Conservation (phyloP, 495 filamentous ascomycete genomes). For the Mytilinidion resinicola region DNA sequence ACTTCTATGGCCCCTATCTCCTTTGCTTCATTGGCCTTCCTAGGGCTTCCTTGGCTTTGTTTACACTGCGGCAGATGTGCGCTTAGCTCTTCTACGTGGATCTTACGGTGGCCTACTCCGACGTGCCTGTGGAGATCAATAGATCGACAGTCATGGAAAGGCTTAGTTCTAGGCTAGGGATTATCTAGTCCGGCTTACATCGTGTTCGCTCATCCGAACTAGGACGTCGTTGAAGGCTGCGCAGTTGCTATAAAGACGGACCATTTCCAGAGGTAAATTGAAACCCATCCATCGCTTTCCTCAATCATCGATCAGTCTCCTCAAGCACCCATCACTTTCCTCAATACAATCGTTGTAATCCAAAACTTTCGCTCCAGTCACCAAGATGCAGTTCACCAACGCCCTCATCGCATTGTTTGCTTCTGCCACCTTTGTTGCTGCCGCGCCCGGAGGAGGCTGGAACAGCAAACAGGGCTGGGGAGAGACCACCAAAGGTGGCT, state of each 20-base stretch:
- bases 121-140: too few species aligned
- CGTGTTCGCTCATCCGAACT: too few species aligned
- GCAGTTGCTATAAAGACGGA: background rate
- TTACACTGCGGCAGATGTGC: too few species aligned
- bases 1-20: too few species aligned
- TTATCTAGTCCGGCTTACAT: too few species aligned
- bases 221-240: too few species aligned
- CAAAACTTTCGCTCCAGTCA: background rate
- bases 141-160: too few species aligned
- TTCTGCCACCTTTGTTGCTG: slow-evolving; percentile 9
- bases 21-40: too few species aligned
- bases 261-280: background rate
- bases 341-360: background rate
- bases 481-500: background rate
- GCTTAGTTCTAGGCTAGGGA: too few species aligned
- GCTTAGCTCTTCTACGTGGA: too few species aligned
- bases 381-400: slow-evolving; percentile 18
- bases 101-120: too few species aligned
- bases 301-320: background rate
- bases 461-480: background rate
- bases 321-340: background rate
- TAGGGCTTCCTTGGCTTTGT: too few species aligned
- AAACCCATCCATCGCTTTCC: background rate
- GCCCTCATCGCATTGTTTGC: slow-evolving; percentile 12
- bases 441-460: slow-evolving; percentile 3